phyloP scores from a whole-genome alignment of 257 asterid genomes.

The Solanum rostratum region DNA sequence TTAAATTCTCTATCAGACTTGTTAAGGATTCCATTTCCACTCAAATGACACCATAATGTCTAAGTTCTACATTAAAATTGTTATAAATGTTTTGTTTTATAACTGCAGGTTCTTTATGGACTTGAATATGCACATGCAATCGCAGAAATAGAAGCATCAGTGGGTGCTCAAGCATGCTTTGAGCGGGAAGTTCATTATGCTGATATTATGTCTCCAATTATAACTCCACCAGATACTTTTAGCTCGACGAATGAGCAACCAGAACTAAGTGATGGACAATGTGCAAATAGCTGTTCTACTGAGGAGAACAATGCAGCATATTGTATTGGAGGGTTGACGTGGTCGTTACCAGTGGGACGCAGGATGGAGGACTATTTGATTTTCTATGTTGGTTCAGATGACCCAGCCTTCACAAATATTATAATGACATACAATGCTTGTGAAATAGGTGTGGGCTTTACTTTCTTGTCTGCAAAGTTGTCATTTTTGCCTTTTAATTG shows the following conservation, averaged over 20 bases:
- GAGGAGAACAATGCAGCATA: slow-evolving; percentile 24
- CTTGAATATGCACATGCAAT: slow-evolving; percentile 80
- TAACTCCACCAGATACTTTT: slow-evolving; percentile 32
- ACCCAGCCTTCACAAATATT: slow-evolving; percentile 69
- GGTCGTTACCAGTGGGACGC: slow-evolving; percentile 62
- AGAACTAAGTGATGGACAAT: slow-evolving; percentile 11
- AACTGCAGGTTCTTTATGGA: slow-evolving; percentile 74
- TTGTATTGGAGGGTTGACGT: slow-evolving; percentile 65
- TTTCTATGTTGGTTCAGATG: slow-evolving; percentile 72
- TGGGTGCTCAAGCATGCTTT: slow-evolving; percentile 13
- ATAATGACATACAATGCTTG: slow-evolving; percentile 64
- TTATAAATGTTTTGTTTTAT: background rate
- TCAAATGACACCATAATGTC: background rate
- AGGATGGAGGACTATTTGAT: slow-evolving; percentile 66
- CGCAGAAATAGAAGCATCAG: slow-evolving; percentile 36
- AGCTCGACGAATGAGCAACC: slow-evolving; percentile 11
- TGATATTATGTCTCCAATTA: slow-evolving; percentile 42
- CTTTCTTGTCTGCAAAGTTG: background rate
- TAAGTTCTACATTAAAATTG: background rate
- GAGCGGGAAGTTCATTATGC: slow-evolving; percentile 37
- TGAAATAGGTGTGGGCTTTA: slow-evolving; percentile 53
- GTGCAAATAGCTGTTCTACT: slow-evolving; percentile 11
- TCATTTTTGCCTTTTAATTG: background rate
- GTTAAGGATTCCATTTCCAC: background rate
- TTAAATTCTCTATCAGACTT: background rate